phyloP scores from a whole-genome alignment of 805 yeast genomes.

The Cyberlindnera samutprakarnensis region DNA sequence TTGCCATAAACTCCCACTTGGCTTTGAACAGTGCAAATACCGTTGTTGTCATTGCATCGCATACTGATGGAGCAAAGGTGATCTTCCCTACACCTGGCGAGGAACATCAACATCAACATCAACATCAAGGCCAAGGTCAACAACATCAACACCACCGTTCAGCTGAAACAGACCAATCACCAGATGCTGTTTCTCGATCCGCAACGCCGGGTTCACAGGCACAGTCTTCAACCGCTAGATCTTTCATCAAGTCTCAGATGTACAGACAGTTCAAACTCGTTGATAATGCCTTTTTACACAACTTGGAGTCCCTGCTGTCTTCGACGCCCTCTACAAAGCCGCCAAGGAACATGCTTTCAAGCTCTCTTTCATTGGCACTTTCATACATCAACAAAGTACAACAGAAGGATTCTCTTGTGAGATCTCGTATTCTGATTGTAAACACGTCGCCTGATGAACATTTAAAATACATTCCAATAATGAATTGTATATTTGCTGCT shows the following conservation, averaged over 20 bases:
- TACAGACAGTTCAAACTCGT: constrained; percentile 78
- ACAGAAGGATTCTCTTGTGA: constrained; percentile 36
- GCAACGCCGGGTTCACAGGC: constrained; percentile 10
- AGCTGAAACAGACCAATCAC: no score
- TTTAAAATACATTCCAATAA: constrained; percentile 80
- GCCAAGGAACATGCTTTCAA: constrained; percentile 50
- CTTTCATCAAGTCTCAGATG: constrained; percentile 51
- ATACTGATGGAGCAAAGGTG: constrained; percentile 59
- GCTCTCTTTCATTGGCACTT: constrained; percentile 77
- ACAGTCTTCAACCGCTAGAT: constrained; percentile 5
- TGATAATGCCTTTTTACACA: constrained; percentile 63
- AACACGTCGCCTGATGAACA: constrained; percentile 69
- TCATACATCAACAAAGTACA: constrained; percentile 61
- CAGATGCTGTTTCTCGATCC: constrained; percentile 7
- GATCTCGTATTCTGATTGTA: constrained; percentile 58
- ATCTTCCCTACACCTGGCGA: constrained; percentile 47
- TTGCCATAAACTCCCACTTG: constrained; percentile 80
- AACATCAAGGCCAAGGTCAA: no score
- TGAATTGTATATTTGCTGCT: constrained; percentile 95
- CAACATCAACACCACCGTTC: background rate
- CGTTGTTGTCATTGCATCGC: constrained; percentile 75
- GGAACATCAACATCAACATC: background rate
- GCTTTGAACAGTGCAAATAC: constrained; percentile 78
- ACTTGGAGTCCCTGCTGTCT: constrained; percentile 36
- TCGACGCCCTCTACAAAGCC: constrained; percentile 22